Conservation (phyloP, 2,329 filamentous ascomycete species). For the Endoconidiophora polonica region DNA sequence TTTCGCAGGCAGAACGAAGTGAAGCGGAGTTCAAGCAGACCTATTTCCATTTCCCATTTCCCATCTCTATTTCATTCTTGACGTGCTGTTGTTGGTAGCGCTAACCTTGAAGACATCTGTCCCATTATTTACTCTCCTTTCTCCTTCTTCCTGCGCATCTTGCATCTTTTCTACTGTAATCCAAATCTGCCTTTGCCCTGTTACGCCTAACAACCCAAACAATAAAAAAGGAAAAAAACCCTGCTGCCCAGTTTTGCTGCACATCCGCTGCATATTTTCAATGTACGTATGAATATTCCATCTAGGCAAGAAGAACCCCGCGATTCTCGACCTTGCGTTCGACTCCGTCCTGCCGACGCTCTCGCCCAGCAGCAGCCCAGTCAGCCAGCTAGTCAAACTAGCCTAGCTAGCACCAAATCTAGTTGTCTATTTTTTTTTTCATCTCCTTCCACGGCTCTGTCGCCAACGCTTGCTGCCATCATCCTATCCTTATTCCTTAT, state of each 20-base stretch:
- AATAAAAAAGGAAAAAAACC: no score
- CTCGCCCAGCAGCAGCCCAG: background rate
- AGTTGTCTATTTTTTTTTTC: no score
- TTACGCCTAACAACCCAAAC: no score
- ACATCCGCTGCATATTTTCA: background rate
- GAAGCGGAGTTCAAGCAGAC: no score
- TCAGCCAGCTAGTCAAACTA: background rate
- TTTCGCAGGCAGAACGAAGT: background rate
- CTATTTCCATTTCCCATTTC: background rate
- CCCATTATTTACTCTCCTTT: background rate
- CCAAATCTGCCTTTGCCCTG: no score
- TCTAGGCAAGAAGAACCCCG: background rate
- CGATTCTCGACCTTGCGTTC: slow-evolving; percentile 6
- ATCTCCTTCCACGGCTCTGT: no score
- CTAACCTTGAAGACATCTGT: slow-evolving; percentile 5
- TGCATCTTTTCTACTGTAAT: background rate
- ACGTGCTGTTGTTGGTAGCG: background rate
- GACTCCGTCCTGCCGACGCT: slow-evolving; percentile 1
- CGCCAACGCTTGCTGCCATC: no score
- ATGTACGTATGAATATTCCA: background rate
- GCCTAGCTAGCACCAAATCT: background rate
- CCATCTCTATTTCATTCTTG: background rate
- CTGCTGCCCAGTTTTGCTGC: no score
- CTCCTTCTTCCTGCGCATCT: background rate
- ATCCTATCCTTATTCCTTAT: no score